Evolutionary conservation across 1,139 yeast genomes (phyloP).

Genomic region (Nakaseomyces sp.): DNA sequence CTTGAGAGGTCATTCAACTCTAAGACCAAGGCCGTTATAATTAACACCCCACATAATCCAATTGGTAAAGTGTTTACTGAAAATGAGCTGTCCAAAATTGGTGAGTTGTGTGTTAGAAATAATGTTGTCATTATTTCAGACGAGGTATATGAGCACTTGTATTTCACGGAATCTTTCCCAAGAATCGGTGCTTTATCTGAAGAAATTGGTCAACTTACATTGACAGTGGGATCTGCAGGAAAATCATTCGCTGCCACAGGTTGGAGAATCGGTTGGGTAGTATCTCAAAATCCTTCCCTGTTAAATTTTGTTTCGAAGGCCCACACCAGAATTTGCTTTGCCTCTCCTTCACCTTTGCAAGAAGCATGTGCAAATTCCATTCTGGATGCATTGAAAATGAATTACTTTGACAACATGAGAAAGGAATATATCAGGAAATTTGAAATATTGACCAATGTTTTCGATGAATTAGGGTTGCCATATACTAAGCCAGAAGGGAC

Average conservation of each 20-base stretch:
- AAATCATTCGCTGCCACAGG: slow-evolving; percentile 97
- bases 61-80: slow-evolving; percentile 80
- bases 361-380: slow-evolving; percentile 83
- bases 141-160: slow-evolving; percentile 89
- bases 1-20: slow-evolving; percentile 59
- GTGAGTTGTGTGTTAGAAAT: slow-evolving; percentile 72
- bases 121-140: slow-evolving; percentile 78
- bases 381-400: slow-evolving; percentile 46
- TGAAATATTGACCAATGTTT: slow-evolving; percentile 59
- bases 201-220: slow-evolving; percentile 66
- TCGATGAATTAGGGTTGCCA: slow-evolving; percentile 80
- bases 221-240: slow-evolving; percentile 95
- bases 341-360: slow-evolving; percentile 89
- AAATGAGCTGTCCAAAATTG: slow-evolving; percentile 65
- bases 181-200: slow-evolving; percentile 78
- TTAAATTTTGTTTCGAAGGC: slow-evolving; percentile 79
- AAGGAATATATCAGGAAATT: slow-evolving; percentile 61
- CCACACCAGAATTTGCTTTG: slow-evolving; percentile 84
- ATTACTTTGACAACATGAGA: slow-evolving; percentile 65
- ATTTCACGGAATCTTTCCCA: slow-evolving; percentile 57
- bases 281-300: slow-evolving; percentile 67
- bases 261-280: slow-evolving; percentile 95
- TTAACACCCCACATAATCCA: slow-evolving; percentile 95
- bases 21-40: slow-evolving; percentile 74
- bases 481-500: slow-evolving; percentile 91